Conservation (phyloP, 2,329 filamentous ascomycete species). For the Magnaporthiopsis poae region DNA sequence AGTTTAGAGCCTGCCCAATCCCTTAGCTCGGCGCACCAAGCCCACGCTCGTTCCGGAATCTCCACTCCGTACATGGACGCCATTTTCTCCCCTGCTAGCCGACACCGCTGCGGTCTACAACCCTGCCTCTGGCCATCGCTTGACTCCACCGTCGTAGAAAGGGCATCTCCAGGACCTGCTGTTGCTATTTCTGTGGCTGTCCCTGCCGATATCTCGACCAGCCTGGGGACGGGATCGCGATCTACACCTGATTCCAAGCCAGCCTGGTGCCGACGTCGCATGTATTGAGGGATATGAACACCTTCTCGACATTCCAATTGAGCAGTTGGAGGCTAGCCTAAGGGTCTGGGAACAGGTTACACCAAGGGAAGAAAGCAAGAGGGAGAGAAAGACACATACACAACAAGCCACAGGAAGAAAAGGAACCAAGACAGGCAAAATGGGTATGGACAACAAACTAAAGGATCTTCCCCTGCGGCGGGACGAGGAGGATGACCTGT, state of each 20-base stretch:
- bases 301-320: background rate
- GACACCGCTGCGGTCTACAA: background rate
- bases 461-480: background rate
- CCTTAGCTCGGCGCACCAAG: background rate
- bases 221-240: no score
- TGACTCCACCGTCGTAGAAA: background rate
- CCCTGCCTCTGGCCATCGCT: background rate
- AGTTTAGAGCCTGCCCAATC: background rate
- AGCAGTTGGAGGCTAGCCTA: background rate
- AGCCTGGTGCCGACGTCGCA: background rate
- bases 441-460: background rate
- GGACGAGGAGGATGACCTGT: slow-evolving; percentile 12
- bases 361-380: background rate
- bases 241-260: background rate
- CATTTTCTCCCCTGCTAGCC: background rate
- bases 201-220: background rate
- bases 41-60: background rate
- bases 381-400: background rate
- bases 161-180: background rate
- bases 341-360: background rate
- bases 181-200: no score
- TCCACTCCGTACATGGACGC: background rate
- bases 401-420: background rate
- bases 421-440: background rate
- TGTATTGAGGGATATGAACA: slow-evolving; percentile 2